These are phyloP conservation scores for Nicotiana benthamiana DNA, from an alignment of 257 asterid species.

Conservation along the genomic window DNA sequence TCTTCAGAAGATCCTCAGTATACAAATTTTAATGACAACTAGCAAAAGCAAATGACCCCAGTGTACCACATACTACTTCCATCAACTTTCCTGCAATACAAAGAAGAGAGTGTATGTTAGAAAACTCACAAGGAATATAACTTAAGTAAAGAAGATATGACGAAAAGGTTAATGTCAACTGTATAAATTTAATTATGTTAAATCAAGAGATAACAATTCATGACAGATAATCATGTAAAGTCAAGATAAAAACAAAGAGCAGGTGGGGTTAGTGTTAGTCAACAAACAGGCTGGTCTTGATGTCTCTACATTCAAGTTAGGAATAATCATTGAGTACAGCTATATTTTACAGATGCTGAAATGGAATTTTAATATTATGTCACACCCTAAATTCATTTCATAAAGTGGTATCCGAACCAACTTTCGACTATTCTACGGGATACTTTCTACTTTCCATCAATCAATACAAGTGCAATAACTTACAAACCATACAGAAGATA, in stretches of 20 bases:
- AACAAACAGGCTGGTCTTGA: conserved; percentile 48
- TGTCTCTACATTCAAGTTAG: conserved; percentile 1
- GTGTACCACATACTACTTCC: conserved; percentile 71
- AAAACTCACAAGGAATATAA: neutral
- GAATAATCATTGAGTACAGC: conserved; percentile 3
- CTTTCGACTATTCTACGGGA: neutral
- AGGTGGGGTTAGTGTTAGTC: conserved; percentile 17
- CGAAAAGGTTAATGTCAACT: neutral
- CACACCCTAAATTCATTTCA: neutral
- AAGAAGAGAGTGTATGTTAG: neutral
- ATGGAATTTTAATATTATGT: neutral
- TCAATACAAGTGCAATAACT: neutral
- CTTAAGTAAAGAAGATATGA: neutral
- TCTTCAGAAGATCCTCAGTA: conserved; percentile 12
- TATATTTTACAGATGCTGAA: neutral
- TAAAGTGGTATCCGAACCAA: neutral
- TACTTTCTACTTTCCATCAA: neutral
- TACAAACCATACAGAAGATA: too few relatives aligned
- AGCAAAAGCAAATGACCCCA: conserved; percentile 69
- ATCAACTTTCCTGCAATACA: conserved; percentile 63
- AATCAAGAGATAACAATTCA: neutral
- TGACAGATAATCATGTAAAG: neutral
- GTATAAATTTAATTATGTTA: neutral
- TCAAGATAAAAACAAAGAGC: neutral
- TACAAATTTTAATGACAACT: conserved; percentile 52